phyloP scores from a whole-genome alignment of 805 yeast species.

The Lipomyces sp. region DNA sequence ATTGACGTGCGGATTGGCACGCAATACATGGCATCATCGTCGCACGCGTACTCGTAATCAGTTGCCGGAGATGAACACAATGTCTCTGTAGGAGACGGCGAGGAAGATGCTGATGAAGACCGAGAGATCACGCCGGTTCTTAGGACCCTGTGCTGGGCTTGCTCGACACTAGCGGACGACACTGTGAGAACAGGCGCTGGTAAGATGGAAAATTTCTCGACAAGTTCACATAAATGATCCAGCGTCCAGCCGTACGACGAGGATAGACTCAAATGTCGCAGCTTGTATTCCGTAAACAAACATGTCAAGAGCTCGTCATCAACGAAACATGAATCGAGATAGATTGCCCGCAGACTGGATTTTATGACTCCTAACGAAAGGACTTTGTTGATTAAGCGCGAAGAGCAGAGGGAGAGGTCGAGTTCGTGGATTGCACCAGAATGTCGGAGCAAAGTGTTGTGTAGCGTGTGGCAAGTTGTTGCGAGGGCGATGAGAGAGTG shows the following conservation, averaged over 20 bases:
- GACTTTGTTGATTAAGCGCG: constrained; percentile 43
- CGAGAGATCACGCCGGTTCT: not conserved
- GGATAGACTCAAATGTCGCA: constrained; percentile 25
- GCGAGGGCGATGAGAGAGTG: constrained; percentile 21
- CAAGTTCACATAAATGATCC: constrained; percentile 21
- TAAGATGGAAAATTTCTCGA: constrained; percentile 23
- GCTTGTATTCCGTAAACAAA: constrained; percentile 29
- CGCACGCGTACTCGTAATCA: constrained; percentile 10
- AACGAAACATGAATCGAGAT: constrained; percentile 30
- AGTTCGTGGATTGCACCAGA: constrained; percentile 32
- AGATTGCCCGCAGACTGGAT: constrained; percentile 59
- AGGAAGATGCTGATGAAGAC: not conserved
- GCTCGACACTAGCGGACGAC: constrained; percentile 10
- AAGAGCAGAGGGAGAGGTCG: constrained; percentile 22
- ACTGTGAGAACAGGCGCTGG: constrained; percentile 23
- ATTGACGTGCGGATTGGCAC: constrained; percentile 27
- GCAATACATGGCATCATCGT: constrained; percentile 15
- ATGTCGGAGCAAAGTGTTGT: constrained; percentile 5
- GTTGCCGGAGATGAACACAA: constrained; percentile 17
- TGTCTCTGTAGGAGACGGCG: constrained; percentile 9
- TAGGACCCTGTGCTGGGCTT: not conserved
- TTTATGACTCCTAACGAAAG: constrained; percentile 60
- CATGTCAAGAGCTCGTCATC: constrained; percentile 29
- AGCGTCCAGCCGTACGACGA: constrained; percentile 33
- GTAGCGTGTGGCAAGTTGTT: constrained; percentile 17